Base-by-base conservation (phyloP, 75 land plant species). In the Cryptomeria japonica region DNA sequence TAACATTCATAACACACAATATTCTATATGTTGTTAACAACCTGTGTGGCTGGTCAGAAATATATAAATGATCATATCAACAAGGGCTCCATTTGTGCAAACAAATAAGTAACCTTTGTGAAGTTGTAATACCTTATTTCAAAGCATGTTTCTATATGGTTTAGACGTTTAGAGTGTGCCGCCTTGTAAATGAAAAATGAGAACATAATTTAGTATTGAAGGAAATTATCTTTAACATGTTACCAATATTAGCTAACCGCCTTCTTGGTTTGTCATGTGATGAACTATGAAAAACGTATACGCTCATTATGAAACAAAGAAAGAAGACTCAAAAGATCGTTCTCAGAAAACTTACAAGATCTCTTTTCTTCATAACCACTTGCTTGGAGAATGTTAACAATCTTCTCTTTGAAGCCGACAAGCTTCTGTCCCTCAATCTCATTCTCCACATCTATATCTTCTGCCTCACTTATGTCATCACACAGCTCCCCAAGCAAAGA, bases 281-380 rank as follows among this genome's bases (percentile, higher is more conserved):
- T 73, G 13, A 75, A 44, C 32, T 85, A 85, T 13, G 64, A 85
- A 89, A 97, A 97, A 86, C 93, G 90, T 49, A 96, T 90, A 55
- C 97, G 97, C 79, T 88, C 90, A 87, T 93, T 90, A 88, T 97
- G 96, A 86, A 96, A 95, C 25, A 90, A 72, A 15, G 86, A 46
- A 3, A 97, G 91, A 42, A 97, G 84, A 32, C 86, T 88, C 55
- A 96, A 79, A 41, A 97, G 88, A 72, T 95, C 96, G 28, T 95
- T 93, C 42, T 91, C 89, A 32, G 94, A 92, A 46, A 97, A 83
- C 85, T 96, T 97, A 5, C 93, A 92, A 39, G 99, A 96, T 75
- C 99, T 91, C 91, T 95, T 93, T 42, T 94, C 93, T 86, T 92
- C 93, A 88, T 88, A 95, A 8, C 92, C 93, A 10, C 90, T 91